Evolutionary conservation across 192 early-diverging fungal species (phyloP).

Genomic region (Entomortierella chlamydospora): DNA sequence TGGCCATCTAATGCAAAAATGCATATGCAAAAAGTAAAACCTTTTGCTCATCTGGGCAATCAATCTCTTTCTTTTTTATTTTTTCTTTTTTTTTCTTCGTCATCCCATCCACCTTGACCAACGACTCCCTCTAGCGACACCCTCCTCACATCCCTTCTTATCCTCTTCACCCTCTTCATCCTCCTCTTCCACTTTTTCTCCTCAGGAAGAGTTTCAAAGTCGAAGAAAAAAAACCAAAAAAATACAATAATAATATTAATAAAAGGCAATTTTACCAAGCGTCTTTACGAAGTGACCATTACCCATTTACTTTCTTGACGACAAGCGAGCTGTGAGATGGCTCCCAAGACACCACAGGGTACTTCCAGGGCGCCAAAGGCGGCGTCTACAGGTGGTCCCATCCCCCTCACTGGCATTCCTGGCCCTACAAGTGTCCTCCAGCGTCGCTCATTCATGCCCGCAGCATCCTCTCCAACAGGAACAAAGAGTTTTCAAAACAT

Average conservation of each 20-base stretch:
- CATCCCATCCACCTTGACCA: not conserved
- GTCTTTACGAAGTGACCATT: not conserved
- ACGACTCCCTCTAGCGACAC: not conserved
- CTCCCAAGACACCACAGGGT: conserved; percentile 31
- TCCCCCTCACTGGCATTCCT: conserved; percentile 38
- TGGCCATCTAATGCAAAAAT: too few species aligned
- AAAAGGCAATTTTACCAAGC: too few species aligned
- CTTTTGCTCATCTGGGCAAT: conserved; percentile 1
- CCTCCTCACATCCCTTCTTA: not conserved
- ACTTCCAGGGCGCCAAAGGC: conserved; percentile 42
- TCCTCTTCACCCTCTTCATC: not conserved
- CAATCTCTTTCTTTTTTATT: not conserved
- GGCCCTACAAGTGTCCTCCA: conserved; percentile 11
- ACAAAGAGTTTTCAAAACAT: conserved; percentile 32
- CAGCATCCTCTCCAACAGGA: conserved; percentile 5
- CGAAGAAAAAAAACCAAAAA: not conserved
- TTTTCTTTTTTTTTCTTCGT: conserved; percentile 2
- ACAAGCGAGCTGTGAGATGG: conserved; percentile 11
- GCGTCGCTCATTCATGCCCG: conserved; percentile 19
- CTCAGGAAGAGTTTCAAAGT: not conserved
- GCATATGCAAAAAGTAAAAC: not conserved
- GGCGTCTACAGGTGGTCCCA: conserved; percentile 17
- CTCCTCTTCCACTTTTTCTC: not conserved
- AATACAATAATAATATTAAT: too few species aligned
- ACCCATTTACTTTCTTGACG: not conserved